A percentile compares a stretch with the other conserved stretches of the same genome.
Evolutionary conservation across 352 stramenopile species (phyloP).

Genomic region (Pythium guiyangense): DNA sequence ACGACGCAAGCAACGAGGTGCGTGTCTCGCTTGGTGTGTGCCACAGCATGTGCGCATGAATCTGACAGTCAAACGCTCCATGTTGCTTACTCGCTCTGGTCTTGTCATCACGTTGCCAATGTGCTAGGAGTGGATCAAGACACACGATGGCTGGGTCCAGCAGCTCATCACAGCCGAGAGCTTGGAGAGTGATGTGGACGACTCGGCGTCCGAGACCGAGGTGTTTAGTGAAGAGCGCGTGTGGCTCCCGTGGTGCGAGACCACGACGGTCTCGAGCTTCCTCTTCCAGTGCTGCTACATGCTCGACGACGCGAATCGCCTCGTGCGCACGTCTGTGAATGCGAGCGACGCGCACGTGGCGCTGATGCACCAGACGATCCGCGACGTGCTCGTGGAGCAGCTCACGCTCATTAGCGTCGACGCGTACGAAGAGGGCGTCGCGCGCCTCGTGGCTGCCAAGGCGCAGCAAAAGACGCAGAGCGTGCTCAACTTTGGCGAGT

Average conservation of each 20-base stretch:
- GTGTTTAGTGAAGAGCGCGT: constrained; percentile 59
- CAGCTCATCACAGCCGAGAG: constrained; percentile 55
- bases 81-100: neutral
- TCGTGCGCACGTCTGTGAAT: constrained; percentile 41
- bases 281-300: constrained; percentile 81
- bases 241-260: constrained; percentile 84
- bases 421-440: constrained; percentile 64
- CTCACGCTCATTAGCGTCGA: constrained; percentile 71
- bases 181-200: constrained; percentile 27
- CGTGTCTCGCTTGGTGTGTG: neutral
- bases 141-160: constrained; percentile 75
- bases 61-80: neutral
- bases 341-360: constrained; percentile 40
- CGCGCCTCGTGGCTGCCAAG: constrained; percentile 54
- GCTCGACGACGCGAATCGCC: constrained; percentile 70
- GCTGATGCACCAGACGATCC: constrained; percentile 63
- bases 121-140: constrained; percentile 47
- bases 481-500: constrained; percentile 81
- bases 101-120: neutral
- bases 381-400: constrained; percentile 68
- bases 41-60: neutral
- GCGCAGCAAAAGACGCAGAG: constrained; percentile 33
- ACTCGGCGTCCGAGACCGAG: constrained; percentile 37
- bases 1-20: constrained; percentile 76
- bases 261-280: constrained; percentile 76